A percentile compares a stretch with the other conserved stretches of the same genome.
phyloP scores from a whole-genome alignment of 2,329 filamentous ascomycete genomes.

The Albophoma yamanashiensis region DNA sequence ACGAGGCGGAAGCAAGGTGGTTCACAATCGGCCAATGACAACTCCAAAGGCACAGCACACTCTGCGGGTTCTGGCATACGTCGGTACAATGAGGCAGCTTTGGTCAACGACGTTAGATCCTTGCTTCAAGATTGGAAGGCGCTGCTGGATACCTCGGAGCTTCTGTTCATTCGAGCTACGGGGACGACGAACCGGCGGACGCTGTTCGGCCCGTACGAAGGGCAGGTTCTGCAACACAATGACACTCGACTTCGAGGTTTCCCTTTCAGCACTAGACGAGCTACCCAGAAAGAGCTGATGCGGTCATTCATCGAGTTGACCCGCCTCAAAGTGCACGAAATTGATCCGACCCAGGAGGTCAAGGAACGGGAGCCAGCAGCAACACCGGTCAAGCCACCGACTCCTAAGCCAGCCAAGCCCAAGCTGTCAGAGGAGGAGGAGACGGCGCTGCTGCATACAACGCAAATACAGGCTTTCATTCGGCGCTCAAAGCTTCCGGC shows the following conservation, averaged over 20 bases:
- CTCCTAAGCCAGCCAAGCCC: constrained; percentile 43
- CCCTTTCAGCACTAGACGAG: constrained; percentile 83
- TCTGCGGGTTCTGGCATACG: constrained; percentile 85
- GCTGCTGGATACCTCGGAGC: constrained; percentile 72
- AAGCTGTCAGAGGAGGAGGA: constrained; percentile 78
- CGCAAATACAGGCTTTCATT: constrained; percentile 79
- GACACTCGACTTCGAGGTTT: constrained; percentile 78
- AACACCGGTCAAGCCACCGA: constrained; percentile 22
- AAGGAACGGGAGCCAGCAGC: constrained; percentile 28
- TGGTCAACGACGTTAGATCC: constrained; percentile 78
- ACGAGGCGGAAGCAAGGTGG: constrained; percentile 94
- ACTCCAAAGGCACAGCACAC: constrained; percentile 85
- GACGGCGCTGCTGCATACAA: constrained; percentile 69
- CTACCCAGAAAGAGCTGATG: constrained; percentile 92
- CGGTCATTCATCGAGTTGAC: constrained; percentile 90
- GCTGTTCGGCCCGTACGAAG: constrained; percentile 84
- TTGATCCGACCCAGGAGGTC: constrained; percentile 53
- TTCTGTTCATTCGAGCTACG: constrained; percentile 83
- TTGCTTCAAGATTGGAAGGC: constrained; percentile 76
- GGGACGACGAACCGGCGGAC: constrained; percentile 79
- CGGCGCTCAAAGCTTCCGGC: constrained; percentile 84
- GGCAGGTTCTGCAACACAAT: constrained; percentile 67
- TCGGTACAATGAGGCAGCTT: constrained; percentile 86
- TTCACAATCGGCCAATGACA: constrained; percentile 86
- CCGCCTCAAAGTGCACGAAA: constrained; percentile 70